These are phyloP conservation scores for Candolleomyces eurysporus DNA, from an alignment of 768 basidiomycete genomes.

Conservation along the genomic window DNA sequence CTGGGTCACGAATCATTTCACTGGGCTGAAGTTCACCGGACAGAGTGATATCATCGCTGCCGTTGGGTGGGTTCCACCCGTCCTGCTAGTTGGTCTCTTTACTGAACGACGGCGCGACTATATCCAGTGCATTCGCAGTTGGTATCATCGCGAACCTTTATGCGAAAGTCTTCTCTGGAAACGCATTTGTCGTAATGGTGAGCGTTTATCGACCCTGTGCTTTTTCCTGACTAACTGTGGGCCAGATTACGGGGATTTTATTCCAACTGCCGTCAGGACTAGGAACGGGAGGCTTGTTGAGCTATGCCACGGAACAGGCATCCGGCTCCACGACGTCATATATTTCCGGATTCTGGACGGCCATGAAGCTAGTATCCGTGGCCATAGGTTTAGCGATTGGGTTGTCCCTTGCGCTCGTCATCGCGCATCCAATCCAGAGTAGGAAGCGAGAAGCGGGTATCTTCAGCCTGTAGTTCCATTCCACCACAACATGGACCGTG, in stretches of 20 bases:
- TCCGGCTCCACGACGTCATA: slow-evolving; percentile 55
- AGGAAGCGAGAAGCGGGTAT: slow-evolving; percentile 55
- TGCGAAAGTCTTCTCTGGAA: slow-evolving; percentile 68
- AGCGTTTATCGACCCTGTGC: slow-evolving; percentile 13
- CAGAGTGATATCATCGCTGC: slow-evolving; percentile 79
- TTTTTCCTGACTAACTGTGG: not conserved
- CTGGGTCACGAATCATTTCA: slow-evolving; percentile 80
- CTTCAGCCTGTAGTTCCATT: slow-evolving; percentile 49
- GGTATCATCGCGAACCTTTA: slow-evolving; percentile 79
- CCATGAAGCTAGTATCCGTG: slow-evolving; percentile 73
- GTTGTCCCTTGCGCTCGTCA: slow-evolving; percentile 63
- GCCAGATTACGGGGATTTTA: slow-evolving; percentile 70
- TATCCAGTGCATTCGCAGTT: slow-evolving; percentile 70
- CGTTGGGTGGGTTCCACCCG: slow-evolving; percentile 47
- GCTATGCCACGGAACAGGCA: slow-evolving; percentile 58
- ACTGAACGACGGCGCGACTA: slow-evolving; percentile 7
- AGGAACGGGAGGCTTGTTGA: slow-evolving; percentile 75
- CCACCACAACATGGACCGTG: not conserved
- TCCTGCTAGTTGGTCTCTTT: not conserved
- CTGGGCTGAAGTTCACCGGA: slow-evolving; percentile 54
- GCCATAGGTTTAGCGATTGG: slow-evolving; percentile 81
- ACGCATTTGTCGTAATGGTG: slow-evolving; percentile 82
- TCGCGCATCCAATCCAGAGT: slow-evolving; percentile 65
- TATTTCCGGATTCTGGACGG: slow-evolving; percentile 69
- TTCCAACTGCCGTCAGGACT: slow-evolving; percentile 82